Percentiles rank a stretch among this genome's conserved stretches.
Conservation (phyloP, 441 rosid species). For the Populus trichocarpa region DNA sequence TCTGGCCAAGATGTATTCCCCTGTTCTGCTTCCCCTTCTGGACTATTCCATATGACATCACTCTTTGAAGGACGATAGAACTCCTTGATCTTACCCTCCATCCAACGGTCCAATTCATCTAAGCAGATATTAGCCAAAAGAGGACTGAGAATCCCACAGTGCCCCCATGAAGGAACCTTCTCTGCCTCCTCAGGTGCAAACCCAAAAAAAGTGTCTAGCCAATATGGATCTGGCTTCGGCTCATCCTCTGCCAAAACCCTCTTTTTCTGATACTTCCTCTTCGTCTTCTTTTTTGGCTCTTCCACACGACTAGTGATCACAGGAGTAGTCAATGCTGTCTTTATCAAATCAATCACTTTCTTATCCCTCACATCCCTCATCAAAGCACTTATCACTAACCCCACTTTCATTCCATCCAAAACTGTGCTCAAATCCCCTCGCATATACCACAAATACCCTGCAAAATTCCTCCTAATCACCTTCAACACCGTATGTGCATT, state of each 20-base stretch:
- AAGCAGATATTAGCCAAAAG: constrained; percentile 85
- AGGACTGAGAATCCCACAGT: constrained; percentile 88
- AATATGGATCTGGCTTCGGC: constrained; percentile 97
- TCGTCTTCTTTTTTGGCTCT: constrained; percentile 67
- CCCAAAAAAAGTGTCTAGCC: constrained; percentile 91
- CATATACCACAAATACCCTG: constrained; percentile 87
- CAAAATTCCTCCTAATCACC: constrained; percentile 84
- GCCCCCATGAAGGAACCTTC: constrained; percentile 91
- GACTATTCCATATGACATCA: constrained; percentile 88
- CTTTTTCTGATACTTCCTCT: constrained; percentile 88
- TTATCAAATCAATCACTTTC: constrained; percentile 84
- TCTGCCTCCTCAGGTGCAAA: constrained; percentile 98
- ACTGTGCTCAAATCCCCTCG: constrained; percentile 86
- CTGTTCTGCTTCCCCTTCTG: constrained; percentile 88
- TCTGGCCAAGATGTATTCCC: constrained; percentile 98
- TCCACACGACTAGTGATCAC: constrained; percentile 55
- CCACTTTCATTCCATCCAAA: constrained; percentile 89
- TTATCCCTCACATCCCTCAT: constrained; percentile 95
- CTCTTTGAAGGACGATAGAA: constrained; percentile 81
- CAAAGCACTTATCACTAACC: constrained; percentile 72
- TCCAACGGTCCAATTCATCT: constrained; percentile 85
- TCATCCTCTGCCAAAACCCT: constrained; percentile 93
- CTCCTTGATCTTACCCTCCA: constrained; percentile 81
- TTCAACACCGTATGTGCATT: constrained; percentile 78
- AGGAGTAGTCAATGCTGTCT: constrained; percentile 73